These are phyloP conservation scores for Exserohilum turcica DNA, from an alignment of 2,329 filamentous ascomycete species.

Conservation along the genomic window DNA sequence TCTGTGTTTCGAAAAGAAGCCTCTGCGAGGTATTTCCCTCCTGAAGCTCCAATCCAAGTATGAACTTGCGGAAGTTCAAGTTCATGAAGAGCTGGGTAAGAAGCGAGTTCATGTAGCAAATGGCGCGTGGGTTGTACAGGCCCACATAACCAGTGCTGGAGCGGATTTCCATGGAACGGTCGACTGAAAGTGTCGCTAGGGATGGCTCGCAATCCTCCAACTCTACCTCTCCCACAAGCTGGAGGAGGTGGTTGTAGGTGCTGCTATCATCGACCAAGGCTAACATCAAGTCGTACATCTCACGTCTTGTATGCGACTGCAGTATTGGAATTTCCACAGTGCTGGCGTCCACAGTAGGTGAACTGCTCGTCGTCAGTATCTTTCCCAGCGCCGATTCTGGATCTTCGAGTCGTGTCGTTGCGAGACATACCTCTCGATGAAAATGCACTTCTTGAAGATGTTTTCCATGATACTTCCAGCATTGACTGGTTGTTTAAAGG, in stretches of 20 bases:
- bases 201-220: conserved; percentile 57
- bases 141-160: conserved; percentile 83
- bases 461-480: conserved; percentile 34
- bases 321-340: conserved; percentile 37
- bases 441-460: conserved; percentile 46
- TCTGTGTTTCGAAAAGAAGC: conserved; percentile 77
- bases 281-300: conserved; percentile 46
- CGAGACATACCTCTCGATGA: conserved; percentile 29
- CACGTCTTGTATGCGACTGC: conserved; percentile 43
- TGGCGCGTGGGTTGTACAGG: conserved; percentile 89
- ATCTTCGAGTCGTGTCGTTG: not conserved
- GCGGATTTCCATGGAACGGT: conserved; percentile 71
- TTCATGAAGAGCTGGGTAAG: conserved; percentile 98
- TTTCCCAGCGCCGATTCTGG: not conserved
- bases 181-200: conserved; percentile 61
- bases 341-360: conserved; percentile 18
- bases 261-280: conserved; percentile 40
- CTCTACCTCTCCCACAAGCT: conserved; percentile 28
- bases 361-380: conserved; percentile 8
- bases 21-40: conserved; percentile 64
- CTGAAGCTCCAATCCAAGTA: conserved; percentile 63
- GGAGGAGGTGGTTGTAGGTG: conserved; percentile 37
- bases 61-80: conserved; percentile 80
- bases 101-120: conserved; percentile 95
- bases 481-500: conserved; percentile 47